Conservation (phyloP, 2,329 filamentous ascomycete species). For the Metarhizium album region DNA sequence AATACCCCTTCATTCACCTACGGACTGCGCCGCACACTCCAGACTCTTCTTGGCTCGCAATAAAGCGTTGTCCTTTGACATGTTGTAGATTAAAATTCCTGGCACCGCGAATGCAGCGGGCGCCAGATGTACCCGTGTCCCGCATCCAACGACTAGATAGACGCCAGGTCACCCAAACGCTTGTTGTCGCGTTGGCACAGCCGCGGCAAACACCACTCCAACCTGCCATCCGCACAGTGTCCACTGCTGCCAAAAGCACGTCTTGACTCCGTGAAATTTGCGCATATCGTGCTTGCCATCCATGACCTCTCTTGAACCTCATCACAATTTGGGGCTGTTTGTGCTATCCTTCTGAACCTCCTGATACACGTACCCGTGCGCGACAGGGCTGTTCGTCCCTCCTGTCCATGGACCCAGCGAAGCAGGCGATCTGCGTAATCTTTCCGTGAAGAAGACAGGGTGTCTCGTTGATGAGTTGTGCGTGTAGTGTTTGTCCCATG, state of each 20-base stretch:
- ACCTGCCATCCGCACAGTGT: neutral
- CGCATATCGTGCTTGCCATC: constrained; percentile 6
- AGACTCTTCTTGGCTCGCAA: no score
- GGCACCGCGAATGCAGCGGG: no score
- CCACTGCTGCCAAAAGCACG: neutral
- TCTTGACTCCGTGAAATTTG: neutral
- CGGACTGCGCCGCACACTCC: no score
- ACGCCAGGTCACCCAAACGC: no score
- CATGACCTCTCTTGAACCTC: neutral
- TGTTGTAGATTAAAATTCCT: no score
- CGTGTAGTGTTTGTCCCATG: constrained; percentile 15
- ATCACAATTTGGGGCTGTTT: constrained; percentile 28
- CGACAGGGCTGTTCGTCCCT: constrained; percentile 36
- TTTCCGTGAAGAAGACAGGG: constrained; percentile 66
- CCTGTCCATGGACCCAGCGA: constrained; percentile 10
- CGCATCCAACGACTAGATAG: no score
- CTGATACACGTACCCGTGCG: constrained; percentile 50
- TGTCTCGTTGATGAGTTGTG: constrained; percentile 53
- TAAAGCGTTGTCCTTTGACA: no score
- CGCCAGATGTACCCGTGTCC: no score
- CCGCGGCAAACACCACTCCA: neutral
- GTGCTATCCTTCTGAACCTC: constrained; percentile 24
- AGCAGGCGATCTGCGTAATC: constrained; percentile 45
- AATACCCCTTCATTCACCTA: neutral
- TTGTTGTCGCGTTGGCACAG: no score